These are phyloP conservation scores for Podila minutissima DNA, from an alignment of 192 early-diverging fungal genomes.

Conservation along the genomic window DNA sequence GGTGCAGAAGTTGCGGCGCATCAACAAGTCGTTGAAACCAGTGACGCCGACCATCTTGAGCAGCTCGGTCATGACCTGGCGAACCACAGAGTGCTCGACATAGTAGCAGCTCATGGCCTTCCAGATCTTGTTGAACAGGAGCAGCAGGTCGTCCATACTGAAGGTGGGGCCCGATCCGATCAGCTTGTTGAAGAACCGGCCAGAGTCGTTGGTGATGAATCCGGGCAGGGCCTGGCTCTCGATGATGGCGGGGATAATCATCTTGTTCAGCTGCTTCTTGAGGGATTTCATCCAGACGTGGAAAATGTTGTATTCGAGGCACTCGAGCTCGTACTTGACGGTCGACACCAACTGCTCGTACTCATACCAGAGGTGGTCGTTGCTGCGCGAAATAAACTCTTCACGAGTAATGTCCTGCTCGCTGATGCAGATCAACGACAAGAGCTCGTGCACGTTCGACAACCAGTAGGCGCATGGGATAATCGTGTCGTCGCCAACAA, in stretches of 20 bases:
- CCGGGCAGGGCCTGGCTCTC: constrained; percentile 96
- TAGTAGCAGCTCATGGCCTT: constrained; percentile 98
- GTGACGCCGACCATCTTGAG: constrained; percentile 95
- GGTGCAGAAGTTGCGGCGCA: constrained; percentile 98
- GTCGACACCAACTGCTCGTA: constrained; percentile 85
- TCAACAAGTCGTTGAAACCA: constrained; percentile 97
- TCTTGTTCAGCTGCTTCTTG: constrained; percentile 93
- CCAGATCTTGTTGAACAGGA: constrained; percentile 94
- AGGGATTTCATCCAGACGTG: constrained; percentile 98
- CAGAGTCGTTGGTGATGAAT: constrained; percentile 91
- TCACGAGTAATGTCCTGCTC: constrained; percentile 50
- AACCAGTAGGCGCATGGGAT: constrained; percentile 94
- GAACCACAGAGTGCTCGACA: constrained; percentile 91
- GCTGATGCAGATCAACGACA: constrained; percentile 79
- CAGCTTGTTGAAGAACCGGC: constrained; percentile 91
- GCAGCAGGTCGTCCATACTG: constrained; percentile 96
- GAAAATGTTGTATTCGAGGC: constrained; percentile 93
- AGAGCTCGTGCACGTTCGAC: constrained; percentile 95
- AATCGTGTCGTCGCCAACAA: constrained; percentile 79
- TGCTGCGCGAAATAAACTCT: constrained; percentile 65
- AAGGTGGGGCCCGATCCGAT: constrained; percentile 79
- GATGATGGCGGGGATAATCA: constrained; percentile 96
- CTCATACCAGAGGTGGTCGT: constrained; percentile 74
- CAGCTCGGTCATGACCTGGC: constrained; percentile 95
- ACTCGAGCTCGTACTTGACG: constrained; percentile 90